Conservation (phyloP, 164 flowering plant species). For the Annona squamosa region DNA sequence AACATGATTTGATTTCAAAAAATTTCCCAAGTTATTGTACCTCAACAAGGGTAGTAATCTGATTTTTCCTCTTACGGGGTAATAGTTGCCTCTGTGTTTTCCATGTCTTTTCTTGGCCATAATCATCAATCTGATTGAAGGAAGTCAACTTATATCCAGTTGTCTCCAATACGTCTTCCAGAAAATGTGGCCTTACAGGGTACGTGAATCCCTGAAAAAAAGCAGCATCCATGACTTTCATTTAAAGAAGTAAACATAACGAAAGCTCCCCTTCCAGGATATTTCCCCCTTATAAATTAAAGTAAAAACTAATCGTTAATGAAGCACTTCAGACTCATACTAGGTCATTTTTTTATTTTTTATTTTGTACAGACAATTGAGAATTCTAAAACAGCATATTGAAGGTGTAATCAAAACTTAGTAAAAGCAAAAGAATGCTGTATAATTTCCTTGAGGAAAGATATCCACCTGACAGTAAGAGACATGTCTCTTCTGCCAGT, state of each 20-base stretch:
- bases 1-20: neutral
- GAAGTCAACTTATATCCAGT: slow-evolving; percentile 91
- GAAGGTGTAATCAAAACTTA: no score
- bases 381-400: no score
- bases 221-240: slow-evolving; percentile 2
- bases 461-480: no score
- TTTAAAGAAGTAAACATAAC: neutral
- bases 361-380: neutral
- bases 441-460: no score
- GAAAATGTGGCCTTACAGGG: slow-evolving; percentile 82
- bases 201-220: slow-evolving; percentile 73
- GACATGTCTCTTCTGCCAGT: no score
- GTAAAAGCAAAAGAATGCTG: no score
- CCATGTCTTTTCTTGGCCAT: slow-evolving; percentile 98
- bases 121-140: slow-evolving; percentile 95
- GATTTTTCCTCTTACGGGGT: slow-evolving; percentile 85
- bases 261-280: neutral
- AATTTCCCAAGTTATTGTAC: slow-evolving; percentile 26
- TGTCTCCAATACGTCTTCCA: slow-evolving; percentile 84
- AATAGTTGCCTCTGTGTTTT: slow-evolving; percentile 83
- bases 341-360: no score
- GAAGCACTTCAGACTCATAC: neutral
- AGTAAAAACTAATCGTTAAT: no score
- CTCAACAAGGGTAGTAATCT: slow-evolving; percentile 91
- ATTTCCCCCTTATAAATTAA: no score